phyloP scores from a whole-genome alignment of 2,329 filamentous ascomycete species.

The Hypoxylon sp. region DNA sequence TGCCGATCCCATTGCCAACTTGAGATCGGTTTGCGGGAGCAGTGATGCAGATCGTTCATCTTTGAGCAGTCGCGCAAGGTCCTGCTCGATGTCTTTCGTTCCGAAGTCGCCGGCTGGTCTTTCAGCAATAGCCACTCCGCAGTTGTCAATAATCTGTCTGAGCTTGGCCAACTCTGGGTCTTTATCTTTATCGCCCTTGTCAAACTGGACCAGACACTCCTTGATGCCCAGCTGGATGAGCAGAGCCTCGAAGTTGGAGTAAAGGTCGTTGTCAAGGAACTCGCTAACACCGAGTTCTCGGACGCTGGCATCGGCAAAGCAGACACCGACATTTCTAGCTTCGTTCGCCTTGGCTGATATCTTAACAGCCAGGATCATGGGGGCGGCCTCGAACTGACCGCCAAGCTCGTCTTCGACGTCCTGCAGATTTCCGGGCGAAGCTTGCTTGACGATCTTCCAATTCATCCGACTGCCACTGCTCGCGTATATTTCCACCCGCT shows the following conservation, averaged over 20 bases:
- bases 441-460: slow-evolving; percentile 92
- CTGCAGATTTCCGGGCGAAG: slow-evolving; percentile 95
- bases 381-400: slow-evolving; percentile 85
- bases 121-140: slow-evolving; percentile 90
- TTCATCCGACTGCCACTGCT: slow-evolving; percentile 81
- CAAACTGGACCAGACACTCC: slow-evolving; percentile 88
- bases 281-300: slow-evolving; percentile 96
- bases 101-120: slow-evolving; percentile 81
- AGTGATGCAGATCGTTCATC: slow-evolving; percentile 82
- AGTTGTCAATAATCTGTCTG: slow-evolving; percentile 88
- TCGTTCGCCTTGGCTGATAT: slow-evolving; percentile 89
- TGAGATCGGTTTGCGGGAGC: slow-evolving; percentile 90
- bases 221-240: slow-evolving; percentile 96
- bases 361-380: slow-evolving; percentile 95
- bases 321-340: slow-evolving; percentile 88
- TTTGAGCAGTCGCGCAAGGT: slow-evolving; percentile 86
- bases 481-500: slow-evolving; percentile 90
- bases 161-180: slow-evolving; percentile 91
- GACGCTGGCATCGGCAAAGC: slow-evolving; percentile 97
- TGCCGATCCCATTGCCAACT: slow-evolving; percentile 95
- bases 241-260: slow-evolving; percentile 96
- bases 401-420: slow-evolving; percentile 97
- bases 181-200: slow-evolving; percentile 83
- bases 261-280: slow-evolving; percentile 98
- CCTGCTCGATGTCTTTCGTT: slow-evolving; percentile 93